Evolutionary conservation across 2,329 filamentous ascomycete genomes (phyloP).

Genomic region (Cladophialophora bantiana): DNA sequence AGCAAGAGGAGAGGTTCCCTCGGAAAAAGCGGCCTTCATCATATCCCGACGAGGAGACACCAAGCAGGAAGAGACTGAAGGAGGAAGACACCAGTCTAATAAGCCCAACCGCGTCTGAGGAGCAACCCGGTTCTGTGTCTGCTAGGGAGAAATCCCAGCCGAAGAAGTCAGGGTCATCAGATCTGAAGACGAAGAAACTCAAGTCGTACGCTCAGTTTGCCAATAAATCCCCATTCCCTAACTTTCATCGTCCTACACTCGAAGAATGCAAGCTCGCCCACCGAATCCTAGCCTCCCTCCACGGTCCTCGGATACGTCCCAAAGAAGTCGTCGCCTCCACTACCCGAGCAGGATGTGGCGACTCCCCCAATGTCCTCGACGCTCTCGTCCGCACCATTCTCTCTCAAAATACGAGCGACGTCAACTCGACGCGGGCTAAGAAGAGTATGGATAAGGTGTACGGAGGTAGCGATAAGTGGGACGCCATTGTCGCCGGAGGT

Average conservation of each 20-base stretch:
- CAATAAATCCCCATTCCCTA: constrained; percentile 69
- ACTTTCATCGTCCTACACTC: constrained; percentile 68
- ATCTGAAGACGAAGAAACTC: constrained; percentile 37
- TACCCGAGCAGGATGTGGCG: constrained; percentile 73
- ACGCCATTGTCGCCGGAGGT: constrained; percentile 52
- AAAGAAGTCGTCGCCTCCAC: constrained; percentile 72
- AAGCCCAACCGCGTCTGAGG: constrained; percentile 19
- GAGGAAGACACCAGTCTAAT: constrained; percentile 20
- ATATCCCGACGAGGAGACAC: constrained; percentile 2
- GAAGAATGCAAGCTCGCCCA: constrained; percentile 75
- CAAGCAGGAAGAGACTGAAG: constrained; percentile 27
- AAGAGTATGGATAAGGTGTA: constrained; percentile 74
- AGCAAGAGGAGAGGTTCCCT: constrained; percentile 26
- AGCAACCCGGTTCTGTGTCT: background rate
- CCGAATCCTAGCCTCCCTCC: constrained; percentile 67
- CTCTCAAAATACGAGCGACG: constrained; percentile 66
- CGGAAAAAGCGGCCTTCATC: constrained; percentile 25
- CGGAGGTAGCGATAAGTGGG: constrained; percentile 60
- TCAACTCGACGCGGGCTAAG: constrained; percentile 74
- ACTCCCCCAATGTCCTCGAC: constrained; percentile 70
- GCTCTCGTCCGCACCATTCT: constrained; percentile 68
- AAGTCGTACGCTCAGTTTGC: constrained; percentile 53
- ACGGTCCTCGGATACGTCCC: constrained; percentile 71
- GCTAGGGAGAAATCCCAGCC: constrained; percentile 7
- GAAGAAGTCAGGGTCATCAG: constrained; percentile 41